phyloP scores from a whole-genome alignment of 192 early-diverging fungal genomes.

The Oehlia diaphana region DNA sequence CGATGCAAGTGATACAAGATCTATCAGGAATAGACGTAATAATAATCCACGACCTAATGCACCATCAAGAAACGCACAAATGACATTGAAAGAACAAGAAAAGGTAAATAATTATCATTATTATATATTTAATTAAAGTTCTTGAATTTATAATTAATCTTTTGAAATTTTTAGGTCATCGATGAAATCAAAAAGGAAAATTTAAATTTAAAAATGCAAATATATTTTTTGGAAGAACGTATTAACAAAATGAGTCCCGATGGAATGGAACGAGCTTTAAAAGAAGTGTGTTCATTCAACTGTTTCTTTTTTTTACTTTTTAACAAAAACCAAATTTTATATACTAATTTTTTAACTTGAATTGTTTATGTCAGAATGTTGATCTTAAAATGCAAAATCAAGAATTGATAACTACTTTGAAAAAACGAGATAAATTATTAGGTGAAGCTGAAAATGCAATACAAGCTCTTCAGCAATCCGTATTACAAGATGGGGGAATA shows the following conservation, averaged over 20 bases:
- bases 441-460: constrained; percentile 48
- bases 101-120: constrained; percentile 32
- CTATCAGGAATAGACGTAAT: neutral
- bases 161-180: constrained; percentile 40
- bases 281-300: constrained; percentile 41
- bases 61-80: constrained; percentile 28
- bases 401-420: constrained; percentile 43
- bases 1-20: neutral
- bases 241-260: constrained; percentile 53
- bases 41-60: neutral
- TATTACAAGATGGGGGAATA: constrained; percentile 17
- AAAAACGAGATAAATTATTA: constrained; percentile 49
- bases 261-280: constrained; percentile 49
- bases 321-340: neutral
- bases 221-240: constrained; percentile 54
- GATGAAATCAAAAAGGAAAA: constrained; percentile 57
- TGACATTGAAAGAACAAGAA: constrained; percentile 57
- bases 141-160: too few relatives aligned
- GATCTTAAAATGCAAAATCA: constrained; percentile 52
- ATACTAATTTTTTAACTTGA: neutral
- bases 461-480: constrained; percentile 36
- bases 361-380: constrained; percentile 42
- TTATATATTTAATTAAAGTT: neutral
- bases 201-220: constrained; percentile 54
- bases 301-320: neutral